Percentiles rank a stretch among this genome's conserved stretches.
These are phyloP conservation scores for Verticillium tricorpus DNA, from an alignment of 2,329 filamentous ascomycete species.

Conservation along the genomic window DNA sequence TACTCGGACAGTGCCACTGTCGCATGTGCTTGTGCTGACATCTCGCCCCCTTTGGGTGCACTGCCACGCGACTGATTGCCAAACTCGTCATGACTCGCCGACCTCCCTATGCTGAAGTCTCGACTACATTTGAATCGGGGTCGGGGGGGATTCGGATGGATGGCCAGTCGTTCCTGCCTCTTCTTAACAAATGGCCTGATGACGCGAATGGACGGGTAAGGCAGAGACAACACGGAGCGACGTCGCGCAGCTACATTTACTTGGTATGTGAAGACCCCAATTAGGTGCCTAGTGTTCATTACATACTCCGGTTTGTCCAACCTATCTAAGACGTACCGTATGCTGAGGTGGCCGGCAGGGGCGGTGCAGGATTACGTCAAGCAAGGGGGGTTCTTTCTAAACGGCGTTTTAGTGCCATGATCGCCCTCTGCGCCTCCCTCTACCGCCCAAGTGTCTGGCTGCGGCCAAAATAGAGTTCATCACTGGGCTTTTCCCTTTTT, in stretches of 20 bases:
- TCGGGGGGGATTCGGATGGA: not conserved
- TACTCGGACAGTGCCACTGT: not conserved
- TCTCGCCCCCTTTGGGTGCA: not conserved
- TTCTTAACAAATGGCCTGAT: not conserved
- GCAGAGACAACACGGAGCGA: too few species aligned
- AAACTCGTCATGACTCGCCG: not conserved
- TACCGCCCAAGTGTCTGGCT: not conserved
- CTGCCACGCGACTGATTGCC: conserved; percentile 4
- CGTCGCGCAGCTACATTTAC: too few species aligned
- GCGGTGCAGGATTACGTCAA: not conserved
- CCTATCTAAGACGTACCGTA: too few species aligned
- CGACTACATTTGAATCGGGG: not conserved
- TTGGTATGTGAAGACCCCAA: too few species aligned
- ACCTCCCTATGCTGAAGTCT: not conserved
- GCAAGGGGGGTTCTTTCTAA: not conserved
- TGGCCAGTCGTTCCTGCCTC: not conserved
- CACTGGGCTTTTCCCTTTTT: not conserved
- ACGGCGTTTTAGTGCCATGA: not conserved
- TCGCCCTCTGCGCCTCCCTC: not conserved
- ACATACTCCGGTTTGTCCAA: too few species aligned
- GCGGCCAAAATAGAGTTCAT: not conserved
- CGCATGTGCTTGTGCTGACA: not conserved
- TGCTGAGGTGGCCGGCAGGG: not conserved
- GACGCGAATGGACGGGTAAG: too few species aligned
- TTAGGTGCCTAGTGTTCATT: too few species aligned